Conservation (phyloP, 129 eudicot species). For the Apium graveolens region DNA sequence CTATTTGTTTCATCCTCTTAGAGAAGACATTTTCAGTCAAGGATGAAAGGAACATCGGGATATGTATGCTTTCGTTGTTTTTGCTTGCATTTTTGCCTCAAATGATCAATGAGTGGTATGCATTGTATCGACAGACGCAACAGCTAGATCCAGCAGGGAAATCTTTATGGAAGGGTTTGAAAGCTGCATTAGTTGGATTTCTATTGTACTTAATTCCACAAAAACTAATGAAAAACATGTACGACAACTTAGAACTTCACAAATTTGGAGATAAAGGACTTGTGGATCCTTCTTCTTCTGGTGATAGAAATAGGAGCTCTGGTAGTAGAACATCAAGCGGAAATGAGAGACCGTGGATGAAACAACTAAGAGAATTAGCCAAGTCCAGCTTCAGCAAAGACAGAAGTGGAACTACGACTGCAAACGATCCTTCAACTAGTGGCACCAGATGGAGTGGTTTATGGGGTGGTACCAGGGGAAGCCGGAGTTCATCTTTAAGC, state of each 20-base stretch:
- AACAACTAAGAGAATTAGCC: slow-evolving; percentile 72
- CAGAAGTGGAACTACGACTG: slow-evolving; percentile 11
- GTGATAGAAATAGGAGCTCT: slow-evolving; percentile 34
- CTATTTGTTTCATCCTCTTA: slow-evolving; percentile 41
- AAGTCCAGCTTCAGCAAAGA: slow-evolving; percentile 66
- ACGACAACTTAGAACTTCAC: slow-evolving; percentile 26
- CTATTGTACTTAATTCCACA: slow-evolving; percentile 48
- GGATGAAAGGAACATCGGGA: slow-evolving; percentile 45
- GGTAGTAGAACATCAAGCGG: slow-evolving; percentile 35
- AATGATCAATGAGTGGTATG: slow-evolving; percentile 69
- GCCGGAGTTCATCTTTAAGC: slow-evolving; percentile 53
- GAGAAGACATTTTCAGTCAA: slow-evolving; percentile 30
- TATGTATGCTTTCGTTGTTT: slow-evolving; percentile 53
- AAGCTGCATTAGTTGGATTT: slow-evolving; percentile 56
- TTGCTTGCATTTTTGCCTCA: slow-evolving; percentile 45
- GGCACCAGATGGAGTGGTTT: slow-evolving; percentile 53
- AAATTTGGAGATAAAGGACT: slow-evolving; percentile 10
- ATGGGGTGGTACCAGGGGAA: slow-evolving; percentile 52
- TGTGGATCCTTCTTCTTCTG: slow-evolving; percentile 15
- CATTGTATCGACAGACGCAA: slow-evolving; percentile 53
- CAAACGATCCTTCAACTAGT: slow-evolving; percentile 68
- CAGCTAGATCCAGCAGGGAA: slow-evolving; percentile 48
- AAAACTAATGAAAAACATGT: slow-evolving; percentile 34
- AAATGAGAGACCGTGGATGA: slow-evolving; percentile 66
- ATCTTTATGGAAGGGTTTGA: slow-evolving; percentile 45